Evolutionary conservation across 2,329 filamentous ascomycete genomes (phyloP).

Genomic region (Fusarium sp.): DNA sequence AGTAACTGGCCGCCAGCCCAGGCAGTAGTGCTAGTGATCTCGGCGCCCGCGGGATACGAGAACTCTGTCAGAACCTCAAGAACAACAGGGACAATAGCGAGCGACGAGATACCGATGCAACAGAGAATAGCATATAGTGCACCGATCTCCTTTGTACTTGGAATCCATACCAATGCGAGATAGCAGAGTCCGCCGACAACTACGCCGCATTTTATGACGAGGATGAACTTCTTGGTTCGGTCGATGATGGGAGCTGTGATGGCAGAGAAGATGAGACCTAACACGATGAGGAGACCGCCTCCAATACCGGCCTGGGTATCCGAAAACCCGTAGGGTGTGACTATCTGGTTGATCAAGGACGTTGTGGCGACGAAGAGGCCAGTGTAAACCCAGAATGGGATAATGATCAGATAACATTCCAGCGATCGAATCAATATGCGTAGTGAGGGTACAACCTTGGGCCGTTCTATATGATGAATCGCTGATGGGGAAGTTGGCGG

Average conservation of each 20-base stretch:
- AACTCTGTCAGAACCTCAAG: background rate
- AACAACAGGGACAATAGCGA: background rate
- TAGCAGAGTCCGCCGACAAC: background rate
- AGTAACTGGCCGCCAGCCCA: background rate
- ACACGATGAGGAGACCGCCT: background rate
- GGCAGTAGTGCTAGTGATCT: background rate
- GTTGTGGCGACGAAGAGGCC: background rate
- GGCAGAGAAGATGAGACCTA: background rate
- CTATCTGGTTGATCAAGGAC: background rate
- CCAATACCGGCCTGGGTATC: background rate
- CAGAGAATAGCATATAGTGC: background rate
- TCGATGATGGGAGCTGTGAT: background rate
- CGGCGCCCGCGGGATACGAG: background rate
- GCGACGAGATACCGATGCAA: background rate
- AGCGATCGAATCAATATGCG: background rate
- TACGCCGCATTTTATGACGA: background rate
- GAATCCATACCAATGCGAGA: background rate
- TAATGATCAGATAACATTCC: background rate
- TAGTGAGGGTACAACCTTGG: background rate
- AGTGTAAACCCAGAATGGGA: background rate
- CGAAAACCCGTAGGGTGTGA: background rate
- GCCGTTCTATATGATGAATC: background rate
- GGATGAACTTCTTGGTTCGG: background rate
- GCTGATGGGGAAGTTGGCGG: background rate
- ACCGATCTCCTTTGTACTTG: background rate